Evolutionary conservation across 768 basidiomycete genomes (phyloP), one percentile per base, ranked within the genome.

Genomic region (Termitomyces sp.): DNA sequence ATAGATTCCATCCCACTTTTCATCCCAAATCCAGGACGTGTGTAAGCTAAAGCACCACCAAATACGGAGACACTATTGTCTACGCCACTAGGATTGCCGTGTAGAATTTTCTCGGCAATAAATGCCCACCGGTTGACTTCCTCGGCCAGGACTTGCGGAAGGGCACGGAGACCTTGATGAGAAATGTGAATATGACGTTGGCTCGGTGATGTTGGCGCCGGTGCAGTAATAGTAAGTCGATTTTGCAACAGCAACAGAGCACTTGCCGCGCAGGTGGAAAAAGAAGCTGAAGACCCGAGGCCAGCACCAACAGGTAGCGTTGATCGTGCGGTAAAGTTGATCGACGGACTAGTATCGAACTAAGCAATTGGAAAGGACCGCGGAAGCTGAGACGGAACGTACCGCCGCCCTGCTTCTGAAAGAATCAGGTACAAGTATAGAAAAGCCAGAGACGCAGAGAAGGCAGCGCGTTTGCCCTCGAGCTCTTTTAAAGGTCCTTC

Each of bases 71-170:
- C 92, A 20, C 94, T 90, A 70, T 99, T 98, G 70, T 99, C 97
- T 24, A 99, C 90, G 9, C 97, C 97, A 65, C 93, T 96, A 3
- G 97, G 97, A 66, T 90, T 98, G 0, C 97, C 97, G 69, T 99
- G 97, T 51, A 98, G 75, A 42, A 99, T 88, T 72, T 98, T 98
- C 75, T 99, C 97, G 12, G 88, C 82, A 52, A 98, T 77, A 73
- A 97, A 98, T 20, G 97, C 94, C 86, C 94, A 98, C 48, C 80
- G 78, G 71, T 99, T 98, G 63, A 95, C 86, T 61, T 87, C 78
- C 62, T 94, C 88, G 5, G 92, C 90, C 31, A 85, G 73, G 12
- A 71, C 68, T 37, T 75, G 77, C 20, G 88, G 76, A 62, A 94
- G 77, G 55, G 87, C 84, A 54, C 83, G 80, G 15, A 86, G 81